Evolutionary conservation across 1,139 yeast genomes (phyloP).

Genomic region (Candida tropicalis): DNA sequence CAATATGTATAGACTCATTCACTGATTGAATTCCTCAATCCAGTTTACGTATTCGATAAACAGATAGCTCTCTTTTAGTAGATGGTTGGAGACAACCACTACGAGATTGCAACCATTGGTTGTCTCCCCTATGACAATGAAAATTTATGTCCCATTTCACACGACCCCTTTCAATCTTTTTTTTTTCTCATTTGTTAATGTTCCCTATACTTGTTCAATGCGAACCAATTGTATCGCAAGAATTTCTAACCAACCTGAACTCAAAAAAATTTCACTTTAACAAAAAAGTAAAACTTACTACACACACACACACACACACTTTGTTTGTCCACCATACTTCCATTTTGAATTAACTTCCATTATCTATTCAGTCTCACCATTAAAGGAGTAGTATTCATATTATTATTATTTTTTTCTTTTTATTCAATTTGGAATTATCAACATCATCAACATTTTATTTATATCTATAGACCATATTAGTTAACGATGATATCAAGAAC

Average conservation of each 20-base stretch:
- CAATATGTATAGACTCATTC: too few species aligned
- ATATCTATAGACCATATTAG: not conserved
- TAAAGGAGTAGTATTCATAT: not conserved
- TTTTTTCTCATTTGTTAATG: not conserved
- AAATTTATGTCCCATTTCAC: not conserved
- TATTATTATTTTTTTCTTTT: not conserved
- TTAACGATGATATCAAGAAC: conserved; percentile 9
- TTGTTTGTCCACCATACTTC: not conserved
- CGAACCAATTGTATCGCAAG: conserved; percentile 9
- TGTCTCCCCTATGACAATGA: too few species aligned
- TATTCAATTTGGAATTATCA: not conserved
- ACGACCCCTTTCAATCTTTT: conserved; percentile 4
- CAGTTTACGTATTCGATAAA: too few species aligned
- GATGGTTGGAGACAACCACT: too few species aligned
- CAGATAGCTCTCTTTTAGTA: too few species aligned
- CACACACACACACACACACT: not conserved
- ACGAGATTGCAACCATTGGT: too few species aligned
- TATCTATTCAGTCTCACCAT: not conserved
- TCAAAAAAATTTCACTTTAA: conserved; percentile 3
- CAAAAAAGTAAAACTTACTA: not conserved
- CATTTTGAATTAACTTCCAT: not conserved
- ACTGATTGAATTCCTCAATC: too few species aligned
- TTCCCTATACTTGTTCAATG: too few species aligned
- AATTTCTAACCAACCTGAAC: conserved; percentile 4
- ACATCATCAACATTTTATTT: not conserved